phyloP scores from a whole-genome alignment of 306 rosid genomes.

The Inga oerstediana region DNA sequence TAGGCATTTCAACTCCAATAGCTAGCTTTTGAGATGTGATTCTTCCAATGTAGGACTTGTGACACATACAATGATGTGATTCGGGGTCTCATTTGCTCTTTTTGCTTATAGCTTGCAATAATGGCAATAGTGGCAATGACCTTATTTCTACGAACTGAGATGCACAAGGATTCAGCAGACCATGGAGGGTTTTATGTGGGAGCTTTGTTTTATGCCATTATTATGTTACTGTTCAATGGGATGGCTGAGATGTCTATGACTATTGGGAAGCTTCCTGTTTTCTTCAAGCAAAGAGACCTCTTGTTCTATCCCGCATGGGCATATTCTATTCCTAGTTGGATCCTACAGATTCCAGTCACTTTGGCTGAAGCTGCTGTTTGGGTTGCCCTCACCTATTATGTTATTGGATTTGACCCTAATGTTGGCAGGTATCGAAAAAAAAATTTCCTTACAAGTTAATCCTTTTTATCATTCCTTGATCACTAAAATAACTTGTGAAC shows the following conservation, averaged over 20 bases:
- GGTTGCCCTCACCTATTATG: constrained; percentile 64
- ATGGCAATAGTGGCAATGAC: constrained; percentile 41
- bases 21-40: background rate
- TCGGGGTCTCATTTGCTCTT: background rate
- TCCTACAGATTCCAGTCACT: constrained; percentile 62
- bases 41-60: background rate
- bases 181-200: constrained; percentile 43
- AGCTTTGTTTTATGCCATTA: constrained; percentile 42
- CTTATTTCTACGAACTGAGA: constrained; percentile 46
- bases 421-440: constrained; percentile 44
- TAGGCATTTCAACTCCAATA: too few relatives aligned
- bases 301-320: constrained; percentile 72
- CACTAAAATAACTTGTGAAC: background rate
- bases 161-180: constrained; percentile 36
- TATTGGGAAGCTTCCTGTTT: constrained; percentile 60
- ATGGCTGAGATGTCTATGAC: constrained; percentile 70
- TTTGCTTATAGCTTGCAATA: constrained; percentile 34
- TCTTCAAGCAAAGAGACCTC: constrained; percentile 72
- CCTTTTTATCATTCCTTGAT: background rate
- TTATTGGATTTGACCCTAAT: constrained; percentile 64
- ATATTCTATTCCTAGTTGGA: constrained; percentile 65
- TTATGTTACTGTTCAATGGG: constrained; percentile 43
- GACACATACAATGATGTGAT: background rate
- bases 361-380: constrained; percentile 58
- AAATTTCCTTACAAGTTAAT: background rate